These are phyloP conservation scores for Colletotrichum sublineola DNA, from an alignment of 2,329 filamentous ascomycete species.

Conservation along the genomic window DNA sequence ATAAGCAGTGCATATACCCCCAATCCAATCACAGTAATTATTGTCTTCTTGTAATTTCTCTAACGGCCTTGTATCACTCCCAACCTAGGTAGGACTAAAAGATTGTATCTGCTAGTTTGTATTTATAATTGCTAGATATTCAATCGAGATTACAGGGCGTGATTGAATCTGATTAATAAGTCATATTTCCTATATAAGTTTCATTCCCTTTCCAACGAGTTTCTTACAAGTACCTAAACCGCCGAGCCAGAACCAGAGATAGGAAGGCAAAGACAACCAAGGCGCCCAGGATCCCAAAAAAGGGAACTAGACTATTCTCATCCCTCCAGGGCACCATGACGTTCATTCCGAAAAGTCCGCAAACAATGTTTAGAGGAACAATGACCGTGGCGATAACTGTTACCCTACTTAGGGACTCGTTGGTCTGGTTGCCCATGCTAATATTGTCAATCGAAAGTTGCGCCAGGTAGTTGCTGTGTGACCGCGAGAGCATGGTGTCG, in stretches of 20 bases:
- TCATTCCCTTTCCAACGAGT: background rate
- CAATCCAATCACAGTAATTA: background rate
- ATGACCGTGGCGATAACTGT: constrained; percentile 94
- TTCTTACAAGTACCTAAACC: constrained; percentile 21
- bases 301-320: constrained; percentile 66
- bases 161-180: background rate
- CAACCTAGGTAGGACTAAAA: no score
- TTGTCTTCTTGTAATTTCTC: background rate
- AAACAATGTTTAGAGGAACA: constrained; percentile 93
- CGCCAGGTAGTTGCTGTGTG: constrained; percentile 95
- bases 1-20: no score
- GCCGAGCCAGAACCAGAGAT: constrained; percentile 51
- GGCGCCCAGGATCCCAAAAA: constrained; percentile 63
- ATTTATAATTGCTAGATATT: no score
- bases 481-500: constrained; percentile 95
- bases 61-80: no score
- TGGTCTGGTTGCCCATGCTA: constrained; percentile 86
- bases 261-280: constrained; percentile 67
- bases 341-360: constrained; percentile 90
- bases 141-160: background rate
- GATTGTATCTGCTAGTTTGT: background rate
- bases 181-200: background rate
- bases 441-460: constrained; percentile 94
- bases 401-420: constrained; percentile 92
- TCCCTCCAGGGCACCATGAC: constrained; percentile 76